These are phyloP conservation scores for Talaromyces sp. DNA, from an alignment of 2,329 filamentous ascomycete species.

Conservation along the genomic window DNA sequence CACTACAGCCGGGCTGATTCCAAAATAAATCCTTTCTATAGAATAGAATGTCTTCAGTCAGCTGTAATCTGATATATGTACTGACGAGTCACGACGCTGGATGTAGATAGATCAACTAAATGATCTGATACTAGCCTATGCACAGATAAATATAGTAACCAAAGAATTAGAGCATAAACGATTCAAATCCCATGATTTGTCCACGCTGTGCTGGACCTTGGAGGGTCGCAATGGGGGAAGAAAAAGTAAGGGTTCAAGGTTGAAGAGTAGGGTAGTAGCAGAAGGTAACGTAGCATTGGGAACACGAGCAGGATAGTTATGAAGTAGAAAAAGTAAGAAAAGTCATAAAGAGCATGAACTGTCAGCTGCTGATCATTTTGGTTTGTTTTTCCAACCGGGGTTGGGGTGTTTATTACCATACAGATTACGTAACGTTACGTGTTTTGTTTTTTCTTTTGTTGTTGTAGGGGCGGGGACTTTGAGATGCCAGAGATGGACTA, in stretches of 20 bases:
- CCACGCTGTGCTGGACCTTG: background rate
- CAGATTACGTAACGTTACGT: background rate
- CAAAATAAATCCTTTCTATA: too few species aligned
- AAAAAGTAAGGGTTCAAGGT: slow-evolving; percentile 1
- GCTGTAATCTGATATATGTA: too few species aligned
- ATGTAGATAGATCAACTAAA: too few species aligned
- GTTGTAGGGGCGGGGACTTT: background rate
- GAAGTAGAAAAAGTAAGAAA: background rate
- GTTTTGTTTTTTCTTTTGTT: background rate
- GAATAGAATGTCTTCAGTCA: too few species aligned
- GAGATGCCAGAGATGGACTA: background rate
- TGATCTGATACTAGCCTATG: background rate
- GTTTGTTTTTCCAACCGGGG: background rate
- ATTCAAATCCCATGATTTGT: slow-evolving; percentile 3
- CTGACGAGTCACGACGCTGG: too few species aligned
- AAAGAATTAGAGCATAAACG: background rate
- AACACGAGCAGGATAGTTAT: background rate
- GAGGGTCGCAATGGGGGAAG: background rate
- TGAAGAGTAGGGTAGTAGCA: slow-evolving; percentile 1
- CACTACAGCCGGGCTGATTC: too few species aligned
- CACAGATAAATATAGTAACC: background rate
- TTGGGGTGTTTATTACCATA: too few species aligned
- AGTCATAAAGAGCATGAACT: background rate
- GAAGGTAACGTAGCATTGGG: background rate
- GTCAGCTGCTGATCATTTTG: background rate